phyloP scores from a whole-genome alignment of 2,329 filamentous ascomycete species.

The Calonectria pseudoreteaudii region DNA sequence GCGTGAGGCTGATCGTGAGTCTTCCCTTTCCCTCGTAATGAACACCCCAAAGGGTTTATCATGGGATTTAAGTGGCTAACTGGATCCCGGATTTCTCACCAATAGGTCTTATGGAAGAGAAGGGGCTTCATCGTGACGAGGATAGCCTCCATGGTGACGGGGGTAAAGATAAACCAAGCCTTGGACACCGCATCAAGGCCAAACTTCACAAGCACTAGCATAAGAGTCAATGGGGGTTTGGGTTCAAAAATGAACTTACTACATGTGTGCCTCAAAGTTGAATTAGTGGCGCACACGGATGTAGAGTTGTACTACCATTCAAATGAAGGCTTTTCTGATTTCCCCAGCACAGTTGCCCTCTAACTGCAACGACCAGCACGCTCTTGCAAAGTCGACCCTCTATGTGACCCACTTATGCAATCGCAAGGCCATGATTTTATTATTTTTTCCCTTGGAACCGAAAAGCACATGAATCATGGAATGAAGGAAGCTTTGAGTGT shows the following conservation, averaged over 20 bases:
- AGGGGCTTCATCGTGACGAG: conserved; percentile 42
- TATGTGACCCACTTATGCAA: neutral
- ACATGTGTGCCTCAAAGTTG: neutral
- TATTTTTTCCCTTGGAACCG: neutral
- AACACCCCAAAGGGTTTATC: no score
- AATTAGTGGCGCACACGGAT: neutral
- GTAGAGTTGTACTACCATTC: neutral
- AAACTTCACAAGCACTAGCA: conserved; percentile 69
- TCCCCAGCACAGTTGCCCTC: neutral
- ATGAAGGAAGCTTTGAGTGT: neutral
- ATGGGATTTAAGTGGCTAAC: conserved; percentile 11
- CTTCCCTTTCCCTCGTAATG: neutral
- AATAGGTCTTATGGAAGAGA: conserved; percentile 50
- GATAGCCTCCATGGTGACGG: conserved; percentile 28
- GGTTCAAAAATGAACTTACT: neutral
- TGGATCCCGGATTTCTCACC: neutral
- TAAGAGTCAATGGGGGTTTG: neutral
- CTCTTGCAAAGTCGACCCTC: neutral
- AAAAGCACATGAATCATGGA: neutral
- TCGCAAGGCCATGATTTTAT: neutral
- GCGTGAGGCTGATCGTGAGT: conserved; percentile 73
- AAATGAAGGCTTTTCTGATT: neutral
- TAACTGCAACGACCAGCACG: neutral
- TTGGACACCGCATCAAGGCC: conserved; percentile 75
- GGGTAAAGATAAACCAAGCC: conserved; percentile 60